phyloP scores from a whole-genome alignment of 192 early-diverging fungal genomes.

The Geranomyces michiganensis region DNA sequence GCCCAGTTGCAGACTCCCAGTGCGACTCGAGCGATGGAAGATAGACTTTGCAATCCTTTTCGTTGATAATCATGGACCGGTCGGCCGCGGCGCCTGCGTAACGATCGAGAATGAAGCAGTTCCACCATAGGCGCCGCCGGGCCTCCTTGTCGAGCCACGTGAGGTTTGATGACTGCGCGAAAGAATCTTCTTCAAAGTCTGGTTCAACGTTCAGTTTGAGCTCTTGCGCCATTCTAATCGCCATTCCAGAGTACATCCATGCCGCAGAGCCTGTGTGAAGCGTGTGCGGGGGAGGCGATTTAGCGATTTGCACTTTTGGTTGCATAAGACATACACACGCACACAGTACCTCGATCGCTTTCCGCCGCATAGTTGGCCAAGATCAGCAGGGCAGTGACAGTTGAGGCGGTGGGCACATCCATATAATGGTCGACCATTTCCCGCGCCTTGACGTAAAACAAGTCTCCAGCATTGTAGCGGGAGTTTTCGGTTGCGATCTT shows the following conservation, averaged over 20 bases:
- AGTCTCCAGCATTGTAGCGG: constrained; percentile 38
- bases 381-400: constrained; percentile 41
- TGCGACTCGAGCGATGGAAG: constrained; percentile 39
- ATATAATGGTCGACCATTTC: constrained; percentile 49
- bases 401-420: constrained; percentile 38
- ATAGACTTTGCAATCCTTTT: constrained; percentile 51
- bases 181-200: constrained; percentile 34
- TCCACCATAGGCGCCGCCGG: constrained; percentile 51
- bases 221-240: constrained; percentile 51
- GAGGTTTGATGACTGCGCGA: constrained; percentile 2
- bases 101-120: constrained; percentile 47
- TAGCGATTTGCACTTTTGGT: neutral
- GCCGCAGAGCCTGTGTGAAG: constrained; percentile 48
- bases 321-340: neutral
- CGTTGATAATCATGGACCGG: constrained; percentile 44
- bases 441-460: constrained; percentile 48
- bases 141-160: constrained; percentile 49
- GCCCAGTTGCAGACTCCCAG: neutral
- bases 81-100: constrained; percentile 45
- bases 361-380: constrained; percentile 43
- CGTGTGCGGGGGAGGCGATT: neutral
- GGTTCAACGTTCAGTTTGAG: constrained; percentile 45
- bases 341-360: constrained; percentile 32
- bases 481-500: constrained; percentile 18
- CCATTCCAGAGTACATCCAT: constrained; percentile 58